Evolutionary conservation across 1,284 basidiomycete species (phyloP), one percentile per base, ranked within the genome.

Genomic region (Tilletia indica): DNA sequence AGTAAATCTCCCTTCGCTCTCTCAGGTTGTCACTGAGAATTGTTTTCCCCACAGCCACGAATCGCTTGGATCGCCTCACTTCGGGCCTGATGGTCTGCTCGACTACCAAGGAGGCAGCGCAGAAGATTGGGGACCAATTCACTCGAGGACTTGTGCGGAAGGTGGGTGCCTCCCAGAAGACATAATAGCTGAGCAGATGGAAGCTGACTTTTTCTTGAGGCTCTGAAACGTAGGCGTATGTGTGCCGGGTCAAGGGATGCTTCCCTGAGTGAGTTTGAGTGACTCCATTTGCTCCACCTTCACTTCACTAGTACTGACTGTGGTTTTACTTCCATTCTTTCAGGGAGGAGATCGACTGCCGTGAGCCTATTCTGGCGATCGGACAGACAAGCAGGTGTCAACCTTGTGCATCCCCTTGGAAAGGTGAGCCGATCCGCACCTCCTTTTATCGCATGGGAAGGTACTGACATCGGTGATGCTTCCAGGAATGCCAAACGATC

Each of bases 1-100:
- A 64, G 61, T 93, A 94, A 76, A 71, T 92, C 87, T 67, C 14
- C 14, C 51, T 51, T 12, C 63, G 48, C 66, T 74, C 48, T 63
- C 14, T 8, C 42, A 9, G 42, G 16, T 42, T 6, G 4, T 67
- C 36, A 39, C 58, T 58, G 58, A 31, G 38, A 19, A 3, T 38
- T 36, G 21, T 16, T 19, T 51, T 14, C 11, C 6, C 31, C 58
- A 21, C 81, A 97, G 61, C 96, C 72, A 91, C 94, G 51, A 99
- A 99, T 83, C 89, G 97, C 67, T 87, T 99, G 64, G 97, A 99
- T 85, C 88, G 97, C 68, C 87, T 99, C 21, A 99, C 97, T 0
- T 96, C 93, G 0, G 97, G 97, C 4, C 87, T 98, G 70, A 96
- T 99, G 94, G 93, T 99, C 76, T 88, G 97, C 70, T 93, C 94